Evolutionary conservation across 148 eudicot species (phyloP).

Genomic region (Fagopyrum esculentum): DNA sequence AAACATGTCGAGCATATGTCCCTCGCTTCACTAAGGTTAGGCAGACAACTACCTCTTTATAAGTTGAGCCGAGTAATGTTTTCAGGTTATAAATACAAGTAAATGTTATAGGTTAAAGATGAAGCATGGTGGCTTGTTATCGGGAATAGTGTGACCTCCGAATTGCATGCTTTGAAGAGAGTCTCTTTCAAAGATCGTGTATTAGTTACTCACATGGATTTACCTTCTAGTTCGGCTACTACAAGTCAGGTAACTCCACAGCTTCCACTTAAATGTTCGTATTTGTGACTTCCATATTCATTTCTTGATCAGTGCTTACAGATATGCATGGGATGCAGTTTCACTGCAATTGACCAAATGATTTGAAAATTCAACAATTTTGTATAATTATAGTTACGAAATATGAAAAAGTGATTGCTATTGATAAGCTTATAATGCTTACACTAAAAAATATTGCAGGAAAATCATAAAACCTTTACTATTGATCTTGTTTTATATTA

Average conservation of each 20-base stretch:
- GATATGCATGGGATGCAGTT: neutral
- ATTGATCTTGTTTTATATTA: no score
- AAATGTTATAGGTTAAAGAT: conserved; percentile 62
- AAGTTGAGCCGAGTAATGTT: neutral
- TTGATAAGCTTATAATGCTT: neutral
- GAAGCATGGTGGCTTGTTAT: conserved; percentile 98
- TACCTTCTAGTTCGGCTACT: conserved; percentile 47
- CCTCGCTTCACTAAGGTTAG: conserved; percentile 90
- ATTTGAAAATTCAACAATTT: neutral
- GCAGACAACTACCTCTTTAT: neutral
- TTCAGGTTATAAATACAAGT: neutral
- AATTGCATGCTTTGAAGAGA: conserved; percentile 71
- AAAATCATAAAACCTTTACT: no score
- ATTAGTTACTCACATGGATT: conserved; percentile 57
- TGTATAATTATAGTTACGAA: neutral
- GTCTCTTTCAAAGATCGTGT: conserved; percentile 51
- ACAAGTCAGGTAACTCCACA: conserved; percentile 39
- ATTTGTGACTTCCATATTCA: neutral
- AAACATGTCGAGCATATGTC: conserved; percentile 57
- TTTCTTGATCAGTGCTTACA: neutral
- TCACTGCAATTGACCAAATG: neutral
- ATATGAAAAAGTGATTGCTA: neutral
- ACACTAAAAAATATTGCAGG: neutral
- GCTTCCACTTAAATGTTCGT: neutral
- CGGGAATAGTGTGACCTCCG: conserved; percentile 59